phyloP scores from a whole-genome alignment of 176 grass and related monocot genomes.

The Ensete glaucum region DNA sequence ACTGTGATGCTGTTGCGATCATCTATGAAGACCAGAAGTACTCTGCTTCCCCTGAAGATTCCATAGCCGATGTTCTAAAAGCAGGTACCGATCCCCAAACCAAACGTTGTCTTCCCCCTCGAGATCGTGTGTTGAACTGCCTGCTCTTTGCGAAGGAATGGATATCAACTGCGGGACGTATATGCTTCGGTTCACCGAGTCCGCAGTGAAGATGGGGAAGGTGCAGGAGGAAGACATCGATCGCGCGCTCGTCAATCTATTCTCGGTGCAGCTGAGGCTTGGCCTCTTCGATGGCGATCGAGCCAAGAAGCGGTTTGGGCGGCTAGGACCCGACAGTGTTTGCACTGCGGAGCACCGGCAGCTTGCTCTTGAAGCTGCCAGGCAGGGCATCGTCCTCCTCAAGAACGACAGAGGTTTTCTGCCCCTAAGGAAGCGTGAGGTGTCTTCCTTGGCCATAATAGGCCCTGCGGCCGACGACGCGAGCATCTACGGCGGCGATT shows the following conservation, averaged over 20 bases:
- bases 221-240: constrained; percentile 78
- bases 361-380: constrained; percentile 71
- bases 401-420: constrained; percentile 72
- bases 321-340: constrained; percentile 47
- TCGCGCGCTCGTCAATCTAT: constrained; percentile 71
- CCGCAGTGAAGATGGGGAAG: constrained; percentile 57
- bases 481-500: constrained; percentile 61
- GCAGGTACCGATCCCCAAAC: constrained; percentile 34
- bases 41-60: constrained; percentile 60
- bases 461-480: constrained; percentile 54
- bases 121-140: neutral
- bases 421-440: constrained; percentile 47
- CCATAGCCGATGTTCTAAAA: constrained; percentile 83
- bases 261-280: constrained; percentile 73
- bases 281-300: constrained; percentile 49
- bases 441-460: constrained; percentile 49
- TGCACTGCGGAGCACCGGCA: constrained; percentile 62
- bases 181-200: constrained; percentile 51
- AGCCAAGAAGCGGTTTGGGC: constrained; percentile 30
- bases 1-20: constrained; percentile 85
- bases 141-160: constrained; percentile 57
- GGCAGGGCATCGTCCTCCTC: constrained; percentile 72
- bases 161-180: constrained; percentile 93
- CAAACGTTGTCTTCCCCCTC: neutral
- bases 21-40: constrained; percentile 77